Conservation (phyloP, 2,329 filamentous ascomycete genomes). For the Nothopassalora personata region DNA sequence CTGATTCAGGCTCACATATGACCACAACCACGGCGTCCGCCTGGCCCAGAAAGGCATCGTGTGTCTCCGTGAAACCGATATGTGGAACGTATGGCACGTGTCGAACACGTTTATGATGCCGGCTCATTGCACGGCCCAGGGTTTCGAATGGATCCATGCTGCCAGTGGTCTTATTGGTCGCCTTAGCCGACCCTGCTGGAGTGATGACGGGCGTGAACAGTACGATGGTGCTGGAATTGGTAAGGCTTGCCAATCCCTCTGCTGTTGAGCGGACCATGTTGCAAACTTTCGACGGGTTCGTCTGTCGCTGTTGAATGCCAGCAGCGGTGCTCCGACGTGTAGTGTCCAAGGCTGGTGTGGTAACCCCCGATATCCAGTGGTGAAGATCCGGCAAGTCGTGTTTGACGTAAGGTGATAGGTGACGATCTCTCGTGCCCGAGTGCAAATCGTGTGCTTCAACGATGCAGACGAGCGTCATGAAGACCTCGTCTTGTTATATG, state of each 20-base stretch:
- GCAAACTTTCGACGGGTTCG: slow-evolving; percentile 4
- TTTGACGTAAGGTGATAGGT: not conserved
- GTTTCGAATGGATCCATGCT: slow-evolving; percentile 66
- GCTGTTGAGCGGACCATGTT: slow-evolving; percentile 16
- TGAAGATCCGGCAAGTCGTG: not conserved
- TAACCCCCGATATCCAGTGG: not conserved
- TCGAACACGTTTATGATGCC: slow-evolving; percentile 56
- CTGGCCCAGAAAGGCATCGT: slow-evolving; percentile 57
- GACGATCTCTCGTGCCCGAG: not conserved
- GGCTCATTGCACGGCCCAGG: slow-evolving; percentile 59
- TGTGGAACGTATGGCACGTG: slow-evolving; percentile 67
- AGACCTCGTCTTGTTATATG: not conserved
- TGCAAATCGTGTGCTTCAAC: not conserved
- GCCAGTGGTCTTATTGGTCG: slow-evolving; percentile 38
- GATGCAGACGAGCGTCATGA: not conserved
- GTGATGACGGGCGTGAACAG: slow-evolving; percentile 41
- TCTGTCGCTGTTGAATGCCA: not conserved
- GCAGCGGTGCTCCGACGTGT: not conserved
- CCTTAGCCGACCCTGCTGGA: slow-evolving; percentile 29
- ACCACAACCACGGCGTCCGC: slow-evolving; percentile 59
- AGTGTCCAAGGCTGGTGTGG: not conserved
- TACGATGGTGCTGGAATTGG: slow-evolving; percentile 38
- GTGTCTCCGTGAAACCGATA: slow-evolving; percentile 58
- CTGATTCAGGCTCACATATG: slow-evolving; percentile 45
- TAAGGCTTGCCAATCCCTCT: slow-evolving; percentile 20